Evolutionary conservation across 805 yeast genomes (phyloP), one percentile per base, ranked within the genome.

Genomic region (Wickerhamiella siamensis): DNA sequence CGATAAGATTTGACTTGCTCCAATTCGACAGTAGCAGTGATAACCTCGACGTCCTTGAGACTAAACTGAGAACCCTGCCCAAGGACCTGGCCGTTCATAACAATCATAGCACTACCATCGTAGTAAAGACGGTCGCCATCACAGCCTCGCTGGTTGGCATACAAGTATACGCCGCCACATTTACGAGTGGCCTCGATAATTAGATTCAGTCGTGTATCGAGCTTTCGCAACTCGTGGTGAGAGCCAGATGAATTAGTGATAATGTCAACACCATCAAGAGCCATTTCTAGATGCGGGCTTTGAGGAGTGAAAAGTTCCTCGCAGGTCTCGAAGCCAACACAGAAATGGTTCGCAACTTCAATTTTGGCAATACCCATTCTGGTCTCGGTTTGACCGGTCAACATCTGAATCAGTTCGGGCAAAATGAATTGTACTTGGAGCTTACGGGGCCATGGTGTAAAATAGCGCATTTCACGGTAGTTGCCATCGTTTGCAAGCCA

Each of bases 401-500:
- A 58, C 47, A 68, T 67, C 46, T 74, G 75, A 42, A 91, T 75
- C 50, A 66, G 56, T 42, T 77, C 69, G 2, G 98, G 98, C 45
- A 93, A 67, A 24, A 71, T 64, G 53, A 70, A 79, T 40, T 69
- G 69, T 59, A 91, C 97, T 36, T 77, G 79, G 46, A 75, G 71
- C 51, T 79, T 75, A 3, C 86, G 75, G 41, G 83, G 74, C 98
- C 98, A 91, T 10, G 97, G 95, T 0, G 94, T 83, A 61, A 91
- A 91, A 59, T 78, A 84, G 53, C 99, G 72, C 97, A 91, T 87
- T 60, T 91, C 99, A 39, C 98, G 74, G 63, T 93, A 91, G 58
- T 91, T 91, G 0, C 99, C 99, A 63, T 91, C 98, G 57, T 91
- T 93, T 15, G 97, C 97, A 39, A 91, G 70, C 73, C 86, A 79